Evolutionary conservation across 257 asterid genomes (phyloP).

Genomic region (Catharanthus roseus): DNA sequence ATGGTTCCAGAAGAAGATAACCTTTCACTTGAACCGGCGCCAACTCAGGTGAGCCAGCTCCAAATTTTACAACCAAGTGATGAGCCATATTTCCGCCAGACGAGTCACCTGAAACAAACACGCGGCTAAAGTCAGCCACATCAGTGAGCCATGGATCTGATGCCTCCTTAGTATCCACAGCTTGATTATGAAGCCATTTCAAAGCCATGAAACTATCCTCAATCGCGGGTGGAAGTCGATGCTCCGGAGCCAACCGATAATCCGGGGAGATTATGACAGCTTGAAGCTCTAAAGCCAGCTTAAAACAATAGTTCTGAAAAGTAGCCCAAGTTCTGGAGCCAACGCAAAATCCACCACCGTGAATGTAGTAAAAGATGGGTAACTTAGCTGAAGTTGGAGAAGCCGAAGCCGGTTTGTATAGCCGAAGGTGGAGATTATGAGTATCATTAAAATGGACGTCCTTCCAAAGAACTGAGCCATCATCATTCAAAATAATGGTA

Average conservation of each 20-base stretch:
- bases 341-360: slow-evolving; percentile 77
- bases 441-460: slow-evolving; percentile 41
- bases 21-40: slow-evolving; percentile 66
- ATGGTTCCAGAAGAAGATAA: slow-evolving; percentile 59
- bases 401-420: slow-evolving; percentile 65
- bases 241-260: slow-evolving; percentile 67
- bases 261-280: slow-evolving; percentile 63
- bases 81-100: slow-evolving; percentile 78
- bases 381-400: slow-evolving; percentile 34
- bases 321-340: slow-evolving; percentile 72
- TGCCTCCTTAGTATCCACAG: slow-evolving; percentile 31
- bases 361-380: slow-evolving; percentile 63
- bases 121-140: slow-evolving; percentile 45
- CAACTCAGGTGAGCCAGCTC: slow-evolving; percentile 39
- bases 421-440: slow-evolving; percentile 55
- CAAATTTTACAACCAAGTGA: slow-evolving; percentile 49
- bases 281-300: slow-evolving; percentile 55
- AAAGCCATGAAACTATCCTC: slow-evolving; percentile 59
- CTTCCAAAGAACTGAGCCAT: slow-evolving; percentile 65
- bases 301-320: slow-evolving; percentile 67
- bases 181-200: slow-evolving; percentile 62
- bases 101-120: slow-evolving; percentile 64
- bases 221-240: slow-evolving; percentile 65
- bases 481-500: slow-evolving; percentile 37
- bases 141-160: slow-evolving; percentile 53